Base-by-base conservation (phyloP, 192 early-diverging fungal species). In the Mortierella antarctica region DNA sequence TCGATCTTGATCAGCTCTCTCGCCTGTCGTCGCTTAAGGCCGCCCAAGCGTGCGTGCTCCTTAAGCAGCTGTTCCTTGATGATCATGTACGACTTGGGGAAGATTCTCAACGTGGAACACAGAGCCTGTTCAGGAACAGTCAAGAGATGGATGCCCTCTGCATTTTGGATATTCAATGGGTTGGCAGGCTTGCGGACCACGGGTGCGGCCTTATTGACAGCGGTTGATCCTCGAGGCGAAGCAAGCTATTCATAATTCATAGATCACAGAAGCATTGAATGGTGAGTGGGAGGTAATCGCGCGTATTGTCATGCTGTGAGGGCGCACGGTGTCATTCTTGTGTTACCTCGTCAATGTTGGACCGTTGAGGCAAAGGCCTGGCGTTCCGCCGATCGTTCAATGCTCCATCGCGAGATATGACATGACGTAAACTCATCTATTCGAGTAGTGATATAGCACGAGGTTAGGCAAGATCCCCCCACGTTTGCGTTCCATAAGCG, bases 1-100 rank as follows among this genome's bases (percentile, higher is more conserved):
- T 99, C 98, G 65, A 98, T 96, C 83, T 94, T 95, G 84, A 97
- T 92, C 63, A 99, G 73, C 55, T 93, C 88, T n/a, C 95, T 84
- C 4, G 94, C 93, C 65, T 93, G 90, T 55, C 93, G 87, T 56
- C 94, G 86, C 57, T 89, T 87, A 67, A 99, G 83, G 9, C 95
- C 96, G 10, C 83, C 85, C 9, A 82, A 74, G 20, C 88, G 89
- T 7, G 92, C 93, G 74, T 95, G 96, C 68, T 97, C 95, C 39
- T 91, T 88, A 46, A 99, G 83, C 55, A 98, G 85, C 7, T 93
- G 90, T 53, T 97, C 96, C 82, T 99, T 99, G 84, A 96, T 95
- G 39, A 92, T 92, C 57, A 98, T 80, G 62, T 99, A 99, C 8
- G 96, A 91, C 21, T 90, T 86, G 6, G 96, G 96, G 59, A 96